phyloP scores from a whole-genome alignment of 495 filamentous ascomycete genomes.

The Stereocaulon alpinum region DNA sequence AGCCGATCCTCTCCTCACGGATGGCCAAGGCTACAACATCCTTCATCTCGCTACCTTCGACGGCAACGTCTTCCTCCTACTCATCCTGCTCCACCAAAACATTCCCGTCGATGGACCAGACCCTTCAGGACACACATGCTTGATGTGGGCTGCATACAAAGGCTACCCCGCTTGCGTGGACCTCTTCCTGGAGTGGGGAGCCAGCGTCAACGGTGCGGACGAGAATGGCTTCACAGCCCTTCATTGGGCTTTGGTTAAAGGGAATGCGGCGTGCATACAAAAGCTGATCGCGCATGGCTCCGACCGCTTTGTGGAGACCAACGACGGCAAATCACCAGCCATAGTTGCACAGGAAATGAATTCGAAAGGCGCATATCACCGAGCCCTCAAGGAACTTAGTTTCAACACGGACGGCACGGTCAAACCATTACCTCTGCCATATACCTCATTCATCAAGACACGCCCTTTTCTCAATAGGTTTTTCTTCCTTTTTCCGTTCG shows the following conservation, averaged over 20 bases:
- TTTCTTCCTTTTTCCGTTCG: conserved; percentile 82
- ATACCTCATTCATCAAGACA: conserved; percentile 53
- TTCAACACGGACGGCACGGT: conserved; percentile 70
- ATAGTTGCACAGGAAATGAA: conserved; percentile 84
- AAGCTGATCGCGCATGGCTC: conserved; percentile 91
- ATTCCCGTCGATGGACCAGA: conserved; percentile 87
- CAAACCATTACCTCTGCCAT: conserved; percentile 42
- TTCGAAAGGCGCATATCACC: conserved; percentile 67
- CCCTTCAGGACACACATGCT: conserved; percentile 74
- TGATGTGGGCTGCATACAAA: conserved; percentile 99
- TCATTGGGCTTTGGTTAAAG: conserved; percentile 95
- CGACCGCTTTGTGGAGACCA: conserved; percentile 78
- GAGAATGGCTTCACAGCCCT: conserved; percentile 86
- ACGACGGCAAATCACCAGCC: conserved; percentile 78
- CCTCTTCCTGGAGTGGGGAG: conserved; percentile 88
- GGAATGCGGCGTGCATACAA: conserved; percentile 71
- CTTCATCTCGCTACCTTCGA: conserved; percentile 95
- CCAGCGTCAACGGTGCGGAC: conserved; percentile 80
- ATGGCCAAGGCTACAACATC: conserved; percentile 92
- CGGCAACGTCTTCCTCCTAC: conserved; percentile 87
- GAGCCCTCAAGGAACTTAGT: conserved; percentile 73
- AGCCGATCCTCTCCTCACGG: conserved; percentile 78
- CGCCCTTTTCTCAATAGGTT: conserved; percentile 73
- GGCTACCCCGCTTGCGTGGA: conserved; percentile 87
- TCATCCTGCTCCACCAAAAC: conserved; percentile 79